Evolutionary conservation across 768 basidiomycete species (phyloP), one percentile per base, ranked within the genome.

Genomic region (Lyophyllum shimeji): DNA sequence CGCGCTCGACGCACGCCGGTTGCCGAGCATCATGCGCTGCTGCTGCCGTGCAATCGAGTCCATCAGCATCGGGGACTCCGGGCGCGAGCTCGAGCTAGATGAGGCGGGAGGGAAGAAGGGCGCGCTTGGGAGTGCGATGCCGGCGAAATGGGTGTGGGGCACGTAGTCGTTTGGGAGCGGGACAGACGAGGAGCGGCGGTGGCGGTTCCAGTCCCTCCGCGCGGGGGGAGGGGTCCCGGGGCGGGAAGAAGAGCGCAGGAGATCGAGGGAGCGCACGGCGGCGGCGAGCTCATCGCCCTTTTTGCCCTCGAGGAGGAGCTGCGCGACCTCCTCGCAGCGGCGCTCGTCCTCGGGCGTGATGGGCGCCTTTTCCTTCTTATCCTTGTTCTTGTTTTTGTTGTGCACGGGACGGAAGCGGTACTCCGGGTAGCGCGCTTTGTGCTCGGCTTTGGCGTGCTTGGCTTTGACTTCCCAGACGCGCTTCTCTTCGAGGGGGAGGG

Each of bases 381-480:
- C n/a, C 63, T 69, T 70, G 52, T 69, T 67, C 66, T 79, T 78
- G 58, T 76, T 73, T 69, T 79, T 80, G 68, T 80, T 81, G 65
- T 82, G 80, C 3, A 82, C 80, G 1, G 81, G 81, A 11, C 76
- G 70, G 74, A 82, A 82, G 29, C 78, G 77, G 59, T 82, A 92
- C 59, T 89, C 80, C 0, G 90, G 89, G 66, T 88, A 89, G 56
- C 72, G 76, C 39, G 74, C 74, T 52, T 87, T 83, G 71, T 92
- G 89, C 27, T 83, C 85, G 0, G 84, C 86, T 71, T 89, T 90
- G 21, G 84, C 89, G 43, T 82, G 79, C 65, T 87, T 87, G 0
- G 90, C 90, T 52, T 81, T 81, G 31, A 80, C 71, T 64, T 90
- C 87, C 90, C 90, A 92, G 17, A 82, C 74, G 3, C 78, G 78